Evolutionary conservation across 2,329 filamentous ascomycete genomes (phyloP).

Genomic region (Dothideomycetes sp.): DNA sequence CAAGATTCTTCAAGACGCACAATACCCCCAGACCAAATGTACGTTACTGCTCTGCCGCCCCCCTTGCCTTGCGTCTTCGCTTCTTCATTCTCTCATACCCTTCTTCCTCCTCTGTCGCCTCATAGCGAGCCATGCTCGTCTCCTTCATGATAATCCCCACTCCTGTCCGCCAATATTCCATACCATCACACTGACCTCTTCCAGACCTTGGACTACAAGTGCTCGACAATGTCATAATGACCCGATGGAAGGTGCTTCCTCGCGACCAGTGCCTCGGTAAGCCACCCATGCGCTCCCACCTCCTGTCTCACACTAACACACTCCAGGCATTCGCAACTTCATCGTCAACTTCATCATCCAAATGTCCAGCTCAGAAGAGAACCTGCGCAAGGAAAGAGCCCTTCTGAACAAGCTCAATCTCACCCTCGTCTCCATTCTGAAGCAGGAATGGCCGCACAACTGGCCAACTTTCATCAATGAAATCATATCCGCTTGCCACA

Average conservation of each 20-base stretch:
- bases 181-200: slow-evolving; percentile 25
- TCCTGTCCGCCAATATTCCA: too few species aligned
- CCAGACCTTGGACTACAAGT: slow-evolving; percentile 88
- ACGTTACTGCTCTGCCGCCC: too few species aligned
- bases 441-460: slow-evolving; percentile 99
- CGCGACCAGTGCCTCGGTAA: slow-evolving; percentile 88
- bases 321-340: slow-evolving; percentile 89
- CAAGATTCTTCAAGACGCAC: slow-evolving; percentile 86
- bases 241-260: slow-evolving; percentile 95
- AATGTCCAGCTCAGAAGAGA: slow-evolving; percentile 81
- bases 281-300: slow-evolving; percentile 14
- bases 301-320: not conserved
- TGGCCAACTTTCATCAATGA: slow-evolving; percentile 99
- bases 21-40: slow-evolving; percentile 96
- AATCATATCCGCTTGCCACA: slow-evolving; percentile 93
- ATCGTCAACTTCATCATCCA: slow-evolving; percentile 98
- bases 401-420: slow-evolving; percentile 97
- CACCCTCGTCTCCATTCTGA: slow-evolving; percentile 91
- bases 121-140: too few species aligned
- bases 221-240: slow-evolving; percentile 96
- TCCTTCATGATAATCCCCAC: too few species aligned
- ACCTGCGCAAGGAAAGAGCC: slow-evolving; percentile 70
- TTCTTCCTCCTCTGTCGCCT: too few species aligned
- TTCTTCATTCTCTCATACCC: not conserved
- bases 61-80: too few species aligned